Evolutionary conservation across 78 protist genomes (phyloP).

Genomic region (Cavenderia fasciculata): DNA sequence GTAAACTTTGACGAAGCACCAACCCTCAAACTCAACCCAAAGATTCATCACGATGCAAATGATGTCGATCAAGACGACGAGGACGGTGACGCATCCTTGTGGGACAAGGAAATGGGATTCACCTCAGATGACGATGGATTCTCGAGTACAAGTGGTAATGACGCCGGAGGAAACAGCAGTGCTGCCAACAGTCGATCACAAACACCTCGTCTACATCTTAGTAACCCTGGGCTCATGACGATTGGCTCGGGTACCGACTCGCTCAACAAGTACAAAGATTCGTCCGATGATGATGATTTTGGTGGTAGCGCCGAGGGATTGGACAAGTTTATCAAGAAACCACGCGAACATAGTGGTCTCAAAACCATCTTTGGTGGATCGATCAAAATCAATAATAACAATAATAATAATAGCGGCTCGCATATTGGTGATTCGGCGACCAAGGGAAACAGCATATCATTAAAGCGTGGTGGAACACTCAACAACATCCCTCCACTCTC

Average conservation of each 20-base stretch:
- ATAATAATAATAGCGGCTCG: too few species aligned
- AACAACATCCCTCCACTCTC: conserved; percentile 35
- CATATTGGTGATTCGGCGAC: too few species aligned
- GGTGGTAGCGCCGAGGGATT: neutral
- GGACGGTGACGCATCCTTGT: neutral
- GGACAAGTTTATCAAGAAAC: too few species aligned
- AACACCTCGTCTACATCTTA: conserved; percentile 11
- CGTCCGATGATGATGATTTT: conserved; percentile 57
- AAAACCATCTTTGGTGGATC: conserved; percentile 20
- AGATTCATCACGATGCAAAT: conserved; percentile 49
- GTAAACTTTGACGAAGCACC: conserved; percentile 44
- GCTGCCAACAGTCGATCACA: conserved; percentile 7
- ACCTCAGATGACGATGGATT: conserved; percentile 36
- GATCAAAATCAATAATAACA: conserved; percentile 12
- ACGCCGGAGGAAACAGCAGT: neutral
- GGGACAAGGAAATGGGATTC: conserved; percentile 79
- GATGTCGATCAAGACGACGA: neutral
- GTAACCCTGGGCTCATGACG: too few species aligned
- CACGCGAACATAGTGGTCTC: neutral
- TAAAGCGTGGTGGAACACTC: conserved; percentile 41
- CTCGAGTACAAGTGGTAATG: neutral
- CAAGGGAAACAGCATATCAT: neutral
- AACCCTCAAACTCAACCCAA: conserved; percentile 18
- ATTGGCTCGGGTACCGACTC: neutral
- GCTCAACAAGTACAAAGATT: conserved; percentile 8